Evolutionary conservation across 495 filamentous ascomycete species (phyloP), one percentile per base, ranked within the genome.

Genomic region (Daldinia bambusicola): DNA sequence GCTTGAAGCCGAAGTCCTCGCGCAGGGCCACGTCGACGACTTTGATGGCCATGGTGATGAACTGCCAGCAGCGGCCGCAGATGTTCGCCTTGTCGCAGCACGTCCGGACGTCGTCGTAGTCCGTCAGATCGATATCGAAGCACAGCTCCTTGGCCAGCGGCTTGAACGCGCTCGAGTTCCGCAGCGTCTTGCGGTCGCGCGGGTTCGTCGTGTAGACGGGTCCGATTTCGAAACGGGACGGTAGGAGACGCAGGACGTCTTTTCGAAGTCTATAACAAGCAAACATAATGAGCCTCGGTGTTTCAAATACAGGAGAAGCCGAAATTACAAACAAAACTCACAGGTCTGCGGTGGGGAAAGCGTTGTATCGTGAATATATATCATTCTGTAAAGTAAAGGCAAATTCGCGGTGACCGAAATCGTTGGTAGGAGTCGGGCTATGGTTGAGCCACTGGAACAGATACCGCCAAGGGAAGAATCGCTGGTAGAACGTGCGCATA

Each of bases 371-470:
- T 4, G 97, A 84, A 77, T 97, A 97, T 22, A 92, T 91, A 67
- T 97, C 94, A 73, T 92, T 94, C 68, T 91, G 91, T 16, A 98
- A 82, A 2, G 93, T 97, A 71, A 99, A 93, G 16, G 94, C 93
- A 75, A 99, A 98, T 77, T 99, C 95, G 59, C 95, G 92, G 75
- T 98, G 93, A 13, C 85, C 88, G 77, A 98, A 98, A 76, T 98
- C 94, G 65, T 89, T 89, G 2, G 90, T 89, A 0, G 96, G 95
- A 6, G 88, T 85, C 31, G 94, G 89, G 51, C 92, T 92, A 78
- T 99, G 95, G 76, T 98, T 98, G 16, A 99, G 87, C 95, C 95
- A 99, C 79, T 98, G 94, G 81, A 98, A 98, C 26, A 98, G 89
- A 71, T 92, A 90, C 36, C 95, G 90, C 83, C 96, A 99, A 7